phyloP scores from a whole-genome alignment of 2,329 filamentous ascomycete species.

The Ophiosphaerella narmari region DNA sequence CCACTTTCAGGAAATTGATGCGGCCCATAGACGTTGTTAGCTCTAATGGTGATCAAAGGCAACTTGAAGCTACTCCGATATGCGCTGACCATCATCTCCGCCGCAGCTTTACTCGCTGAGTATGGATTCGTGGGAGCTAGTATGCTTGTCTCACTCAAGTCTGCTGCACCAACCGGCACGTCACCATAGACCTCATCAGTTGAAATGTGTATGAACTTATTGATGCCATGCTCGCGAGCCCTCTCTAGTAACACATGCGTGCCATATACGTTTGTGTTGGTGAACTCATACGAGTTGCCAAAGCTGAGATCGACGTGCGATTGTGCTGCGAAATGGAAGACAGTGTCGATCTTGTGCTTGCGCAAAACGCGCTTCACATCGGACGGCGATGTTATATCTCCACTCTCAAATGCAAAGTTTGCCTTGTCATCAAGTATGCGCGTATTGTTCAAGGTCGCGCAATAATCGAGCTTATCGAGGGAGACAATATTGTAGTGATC shows the following conservation, averaged over 20 bases:
- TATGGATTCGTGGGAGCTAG: slow-evolving; percentile 82
- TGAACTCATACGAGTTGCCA: slow-evolving; percentile 80
- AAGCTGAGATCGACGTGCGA: slow-evolving; percentile 84
- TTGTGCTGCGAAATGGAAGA: slow-evolving; percentile 86
- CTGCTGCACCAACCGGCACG: slow-evolving; percentile 71
- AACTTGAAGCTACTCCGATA: slow-evolving; percentile 83
- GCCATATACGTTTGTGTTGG: slow-evolving; percentile 79
- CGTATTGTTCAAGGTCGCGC: slow-evolving; percentile 79
- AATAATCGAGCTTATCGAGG: slow-evolving; percentile 85
- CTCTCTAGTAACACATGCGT: slow-evolving; percentile 83
- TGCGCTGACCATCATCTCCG: slow-evolving; percentile 86
- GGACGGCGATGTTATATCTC: slow-evolving; percentile 73
- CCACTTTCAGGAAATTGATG: slow-evolving; percentile 83
- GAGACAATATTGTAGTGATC: slow-evolving; percentile 77
- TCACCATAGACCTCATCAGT: slow-evolving; percentile 88
- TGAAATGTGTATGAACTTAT: slow-evolving; percentile 78
- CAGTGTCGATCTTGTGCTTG: slow-evolving; percentile 73
- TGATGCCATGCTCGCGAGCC: slow-evolving; percentile 71
- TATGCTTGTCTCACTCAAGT: slow-evolving; percentile 73
- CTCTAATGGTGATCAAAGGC: slow-evolving; percentile 77
- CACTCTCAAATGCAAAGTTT: slow-evolving; percentile 81
- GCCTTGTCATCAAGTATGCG: slow-evolving; percentile 66
- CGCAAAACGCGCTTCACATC: slow-evolving; percentile 74
- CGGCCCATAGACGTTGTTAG: slow-evolving; percentile 85
- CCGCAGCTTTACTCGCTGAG: slow-evolving; percentile 78